These are phyloP conservation scores for Mycena venus DNA, from an alignment of 768 basidiomycete genomes.

Conservation along the genomic window DNA sequence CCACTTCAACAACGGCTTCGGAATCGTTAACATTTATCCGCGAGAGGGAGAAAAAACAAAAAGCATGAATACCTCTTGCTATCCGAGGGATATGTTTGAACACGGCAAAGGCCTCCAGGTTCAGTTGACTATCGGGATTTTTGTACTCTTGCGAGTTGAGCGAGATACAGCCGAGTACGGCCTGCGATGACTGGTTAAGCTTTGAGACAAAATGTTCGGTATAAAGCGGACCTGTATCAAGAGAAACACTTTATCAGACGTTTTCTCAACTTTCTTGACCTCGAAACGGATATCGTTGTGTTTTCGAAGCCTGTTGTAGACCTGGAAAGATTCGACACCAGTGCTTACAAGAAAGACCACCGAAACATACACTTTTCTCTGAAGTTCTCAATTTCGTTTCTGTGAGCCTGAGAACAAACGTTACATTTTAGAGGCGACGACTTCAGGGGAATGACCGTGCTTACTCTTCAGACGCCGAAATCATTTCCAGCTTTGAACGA, in stretches of 20 bases:
- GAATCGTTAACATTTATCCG: conserved; percentile 8
- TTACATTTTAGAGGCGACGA: conserved; percentile 18
- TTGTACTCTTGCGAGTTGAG: conserved; percentile 79
- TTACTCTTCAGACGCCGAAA: conserved; percentile 79
- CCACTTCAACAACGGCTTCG: conserved; percentile 84
- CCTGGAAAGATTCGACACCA: conserved; percentile 41
- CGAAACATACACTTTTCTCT: conserved; percentile 74
- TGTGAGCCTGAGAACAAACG: conserved; percentile 62
- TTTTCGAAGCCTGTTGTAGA: conserved; percentile 75
- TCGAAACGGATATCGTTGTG: conserved; percentile 87
- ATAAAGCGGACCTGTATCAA: conserved; percentile 73
- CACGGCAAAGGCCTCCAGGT: conserved; percentile 76
- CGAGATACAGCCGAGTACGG: conserved; percentile 79
- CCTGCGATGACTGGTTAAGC: conserved; percentile 55
- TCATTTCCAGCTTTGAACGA: conserved; percentile 67
- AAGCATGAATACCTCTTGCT: conserved; percentile 67
- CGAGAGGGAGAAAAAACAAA: background rate
- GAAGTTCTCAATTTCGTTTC: conserved; percentile 79
- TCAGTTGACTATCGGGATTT: conserved; percentile 76
- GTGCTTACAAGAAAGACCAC: background rate
- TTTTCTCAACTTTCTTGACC: conserved; percentile 76
- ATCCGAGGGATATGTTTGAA: conserved; percentile 86
- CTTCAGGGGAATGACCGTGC: conserved; percentile 28
- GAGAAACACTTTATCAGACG: conserved; percentile 84
- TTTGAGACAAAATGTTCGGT: background rate